Conservation (phyloP, 441 rosid species). For the Populus hybrid region DNA sequence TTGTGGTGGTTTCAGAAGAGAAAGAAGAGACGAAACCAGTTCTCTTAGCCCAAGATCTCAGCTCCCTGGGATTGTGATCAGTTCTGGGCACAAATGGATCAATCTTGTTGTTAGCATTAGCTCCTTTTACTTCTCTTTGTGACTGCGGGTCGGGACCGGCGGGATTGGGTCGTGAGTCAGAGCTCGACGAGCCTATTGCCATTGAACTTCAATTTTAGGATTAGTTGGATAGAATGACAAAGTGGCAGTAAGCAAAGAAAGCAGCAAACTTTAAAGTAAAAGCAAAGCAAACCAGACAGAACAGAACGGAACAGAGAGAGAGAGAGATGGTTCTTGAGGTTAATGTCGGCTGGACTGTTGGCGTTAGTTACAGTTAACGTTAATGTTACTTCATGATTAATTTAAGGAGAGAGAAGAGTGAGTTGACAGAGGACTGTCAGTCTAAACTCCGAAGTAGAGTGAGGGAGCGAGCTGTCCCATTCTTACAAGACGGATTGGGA, state of each 20-base stretch:
- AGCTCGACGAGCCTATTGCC: slow-evolving; percentile 31
- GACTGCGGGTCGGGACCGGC: slow-evolving; percentile 28
- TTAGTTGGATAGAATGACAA: neutral
- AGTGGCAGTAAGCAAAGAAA: neutral
- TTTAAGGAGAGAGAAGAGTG: neutral
- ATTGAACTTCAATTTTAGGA: neutral
- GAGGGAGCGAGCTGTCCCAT: no score
- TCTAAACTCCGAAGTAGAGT: no score
- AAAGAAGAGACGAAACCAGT: slow-evolving; percentile 79
- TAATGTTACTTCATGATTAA: neutral
- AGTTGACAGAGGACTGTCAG: neutral
- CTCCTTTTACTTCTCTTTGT: slow-evolving; percentile 28
- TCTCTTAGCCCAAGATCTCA: slow-evolving; percentile 85
- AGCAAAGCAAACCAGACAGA: neutral
- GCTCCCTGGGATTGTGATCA: slow-evolving; percentile 74
- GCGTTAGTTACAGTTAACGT: neutral
- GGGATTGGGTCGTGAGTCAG: slow-evolving; percentile 23
- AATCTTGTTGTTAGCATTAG: slow-evolving; percentile 33
- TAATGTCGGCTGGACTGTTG: no score
- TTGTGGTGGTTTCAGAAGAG: slow-evolving; percentile 64
- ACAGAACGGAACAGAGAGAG: slow-evolving; percentile 30
- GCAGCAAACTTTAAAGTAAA: neutral
- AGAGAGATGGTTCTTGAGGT: neutral
- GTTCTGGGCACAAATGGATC: slow-evolving; percentile 68
- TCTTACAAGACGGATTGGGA: no score